Conservation (phyloP, 495 filamentous ascomycete genomes). For the Pyrenopolyporus hunteri region DNA sequence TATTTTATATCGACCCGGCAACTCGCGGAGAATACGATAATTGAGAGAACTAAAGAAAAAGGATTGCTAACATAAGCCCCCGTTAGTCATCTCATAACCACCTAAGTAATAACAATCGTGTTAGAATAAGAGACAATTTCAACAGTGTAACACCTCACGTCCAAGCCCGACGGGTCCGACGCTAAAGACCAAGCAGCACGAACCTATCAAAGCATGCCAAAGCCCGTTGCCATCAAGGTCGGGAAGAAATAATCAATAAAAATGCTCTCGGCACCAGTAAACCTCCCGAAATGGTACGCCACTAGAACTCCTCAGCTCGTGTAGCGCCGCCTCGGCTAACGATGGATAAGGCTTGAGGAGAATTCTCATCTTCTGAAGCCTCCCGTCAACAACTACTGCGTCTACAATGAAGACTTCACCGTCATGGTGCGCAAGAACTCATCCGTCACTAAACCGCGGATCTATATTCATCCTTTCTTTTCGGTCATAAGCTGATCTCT, state of each 20-base stretch:
- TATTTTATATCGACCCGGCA: conserved; percentile 15
- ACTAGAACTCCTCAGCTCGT: conserved; percentile 9
- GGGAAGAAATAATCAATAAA: conserved; percentile 30
- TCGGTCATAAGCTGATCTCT: conserved; percentile 2
- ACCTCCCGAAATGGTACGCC: conserved; percentile 82
- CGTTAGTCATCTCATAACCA: background rate
- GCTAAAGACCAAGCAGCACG: too few species aligned
- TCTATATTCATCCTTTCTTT: too few species aligned
- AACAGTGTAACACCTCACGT: too few species aligned
- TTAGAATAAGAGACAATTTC: too few species aligned
- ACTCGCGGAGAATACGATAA: conserved; percentile 18
- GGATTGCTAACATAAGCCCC: background rate
- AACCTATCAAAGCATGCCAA: too few species aligned
- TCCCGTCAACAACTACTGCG: conserved; percentile 96
- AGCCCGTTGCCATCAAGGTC: too few species aligned
- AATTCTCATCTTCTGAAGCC: conserved; percentile 94
- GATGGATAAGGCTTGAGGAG: conserved; percentile 74
- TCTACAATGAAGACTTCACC: conserved; percentile 81
- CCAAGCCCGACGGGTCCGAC: too few species aligned
- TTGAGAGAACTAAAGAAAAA: too few species aligned
- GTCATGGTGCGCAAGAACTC: conserved; percentile 68
- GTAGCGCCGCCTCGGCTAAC: conserved; percentile 22
- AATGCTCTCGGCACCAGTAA: conserved; percentile 65
- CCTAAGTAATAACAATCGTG: too few species aligned
- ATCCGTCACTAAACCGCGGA: conserved; percentile 3